Base-by-base conservation (phyloP, 2,329 filamentous ascomycete genomes). In the Aureobasidium leucospermi region DNA sequence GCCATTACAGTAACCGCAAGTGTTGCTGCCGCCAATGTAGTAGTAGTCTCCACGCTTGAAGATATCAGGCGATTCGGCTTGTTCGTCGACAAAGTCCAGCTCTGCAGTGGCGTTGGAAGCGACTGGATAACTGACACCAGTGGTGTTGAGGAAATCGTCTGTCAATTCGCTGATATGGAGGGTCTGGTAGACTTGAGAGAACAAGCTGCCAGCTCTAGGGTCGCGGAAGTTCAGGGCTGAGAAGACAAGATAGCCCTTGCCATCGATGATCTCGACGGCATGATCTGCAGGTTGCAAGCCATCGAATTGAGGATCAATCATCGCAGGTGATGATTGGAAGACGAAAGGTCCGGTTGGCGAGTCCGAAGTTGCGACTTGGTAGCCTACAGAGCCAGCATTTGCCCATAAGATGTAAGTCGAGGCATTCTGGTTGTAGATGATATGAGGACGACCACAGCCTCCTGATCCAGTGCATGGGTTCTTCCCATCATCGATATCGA, bases 1-100 rank as follows among this genome's bases (percentile, higher is more conserved):
- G 2, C 65, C 65, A 29, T 65, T 67, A 59, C 65, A 66, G 29
- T 65, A 67, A 1, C 63, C 65, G 45, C 65, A 67, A 13, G 65
- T 66, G 28, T 67, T 66, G 47, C 45, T 56, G 0, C 62, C 65
- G 4, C 59, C 36, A 19, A 67, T 49, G 39, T 67, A 67, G 36
- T 60, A 65, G 36, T 32, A 53, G 5, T 60, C 59, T n/a, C 64
- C 59, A 0, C 60, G 58, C 29, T 61, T 59, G 59, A 67, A 67
- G 13, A 67, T 55, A 55, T 67, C 65, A 2, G 65, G 65, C 6
- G 62, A 63, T 36, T 67, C 65, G 3, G 64, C 61, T 61, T 66
- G 60, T 28, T 66, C 48, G 23, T 67, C 65, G 36, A 67, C 62
- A 1, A 66, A 41, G 43, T 67, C 64, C 6, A 23, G 23, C 23